These are phyloP conservation scores for Pseudocercospora cruenta DNA, from an alignment of 2,329 filamentous ascomycete species.

Conservation along the genomic window DNA sequence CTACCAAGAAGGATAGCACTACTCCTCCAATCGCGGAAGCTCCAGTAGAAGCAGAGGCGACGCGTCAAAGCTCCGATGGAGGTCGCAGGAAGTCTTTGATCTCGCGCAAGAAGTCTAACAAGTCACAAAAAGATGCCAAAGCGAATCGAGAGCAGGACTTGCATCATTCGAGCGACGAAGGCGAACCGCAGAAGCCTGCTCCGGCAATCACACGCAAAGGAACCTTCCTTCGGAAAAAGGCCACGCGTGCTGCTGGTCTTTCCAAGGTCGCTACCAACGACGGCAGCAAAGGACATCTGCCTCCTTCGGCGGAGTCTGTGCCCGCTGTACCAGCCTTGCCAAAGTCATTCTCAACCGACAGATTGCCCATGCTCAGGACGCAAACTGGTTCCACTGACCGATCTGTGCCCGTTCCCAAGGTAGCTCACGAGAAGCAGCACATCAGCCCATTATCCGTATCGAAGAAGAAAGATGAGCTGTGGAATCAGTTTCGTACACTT, in stretches of 20 bases:
- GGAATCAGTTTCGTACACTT: conserved; percentile 68
- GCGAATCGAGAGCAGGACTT: conserved; percentile 18
- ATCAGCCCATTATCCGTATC: conserved; percentile 31
- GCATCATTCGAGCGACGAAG: conserved; percentile 22
- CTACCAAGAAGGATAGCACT: conserved; percentile 30
- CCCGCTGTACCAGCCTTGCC: conserved; percentile 48
- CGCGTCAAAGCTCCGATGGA: not conserved
- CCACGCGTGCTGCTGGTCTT: conserved; percentile 18
- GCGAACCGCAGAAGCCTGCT: conserved; percentile 18
- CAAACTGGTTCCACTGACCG: conserved; percentile 40
- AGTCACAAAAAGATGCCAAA: conserved; percentile 19
- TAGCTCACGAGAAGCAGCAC: conserved; percentile 41
- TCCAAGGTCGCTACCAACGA: conserved; percentile 21
- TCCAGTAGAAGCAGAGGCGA: conserved; percentile 1
- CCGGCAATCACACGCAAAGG: conserved; percentile 22
- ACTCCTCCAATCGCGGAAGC: conserved; percentile 17
- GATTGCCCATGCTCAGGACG: conserved; percentile 44
- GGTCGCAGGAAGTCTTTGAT: conserved; percentile 19
- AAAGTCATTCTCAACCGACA: conserved; percentile 55
- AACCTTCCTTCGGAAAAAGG: conserved; percentile 29
- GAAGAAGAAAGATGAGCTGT: conserved; percentile 71
- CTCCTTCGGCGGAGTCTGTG: conserved; percentile 14
- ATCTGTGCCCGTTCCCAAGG: conserved; percentile 49
- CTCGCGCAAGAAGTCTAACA: conserved; percentile 27
- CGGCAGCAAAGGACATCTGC: conserved; percentile 4